Percentiles rank a stretch among this genome's conserved stretches.
These are phyloP conservation scores for Neocucurbitaria cava DNA, from an alignment of 2,329 filamentous ascomycete species.

Conservation along the genomic window DNA sequence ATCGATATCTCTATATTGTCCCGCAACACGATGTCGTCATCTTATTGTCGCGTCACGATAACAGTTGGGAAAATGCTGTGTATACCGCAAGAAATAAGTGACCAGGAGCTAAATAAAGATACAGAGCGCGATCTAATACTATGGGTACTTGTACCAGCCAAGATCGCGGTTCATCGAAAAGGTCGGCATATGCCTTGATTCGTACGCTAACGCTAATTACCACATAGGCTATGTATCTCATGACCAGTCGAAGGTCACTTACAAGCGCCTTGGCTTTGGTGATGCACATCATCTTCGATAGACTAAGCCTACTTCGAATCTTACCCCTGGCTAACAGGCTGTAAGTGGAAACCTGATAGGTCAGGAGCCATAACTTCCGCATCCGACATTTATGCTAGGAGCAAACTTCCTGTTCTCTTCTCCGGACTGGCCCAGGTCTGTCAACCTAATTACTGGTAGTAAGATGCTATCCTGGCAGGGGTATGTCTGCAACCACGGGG, in stretches of 20 bases:
- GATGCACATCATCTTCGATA: conserved; percentile 8
- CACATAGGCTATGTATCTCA: conserved; percentile 5
- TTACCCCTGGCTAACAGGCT: conserved; percentile 14
- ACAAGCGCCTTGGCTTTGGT: conserved; percentile 7
- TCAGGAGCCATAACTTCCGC: background rate
- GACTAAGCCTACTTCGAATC: conserved; percentile 3
- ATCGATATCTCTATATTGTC: conserved; percentile 1
- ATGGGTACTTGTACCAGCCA: background rate
- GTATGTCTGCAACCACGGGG: conserved; percentile 29
- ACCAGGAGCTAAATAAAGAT: background rate
- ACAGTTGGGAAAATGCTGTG: background rate
- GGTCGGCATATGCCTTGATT: conserved; percentile 3
- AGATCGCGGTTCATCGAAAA: background rate
- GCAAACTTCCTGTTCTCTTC: conserved; percentile 1
- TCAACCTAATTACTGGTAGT: conserved; percentile 3
- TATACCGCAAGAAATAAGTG: background rate
- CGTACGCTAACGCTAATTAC: conserved; percentile 6
- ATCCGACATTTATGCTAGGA: conserved; percentile 1
- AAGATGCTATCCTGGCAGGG: conserved; percentile 12
- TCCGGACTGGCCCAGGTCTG: conserved; percentile 14
- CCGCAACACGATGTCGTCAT: background rate
- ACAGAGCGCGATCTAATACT: background rate
- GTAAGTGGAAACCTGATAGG: conserved; percentile 11
- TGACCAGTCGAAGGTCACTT: conserved; percentile 7
- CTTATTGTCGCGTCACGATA: background rate